Evolutionary conservation across 2,329 filamentous ascomycete species (phyloP).

Genomic region (Paramyrothecium sp.): DNA sequence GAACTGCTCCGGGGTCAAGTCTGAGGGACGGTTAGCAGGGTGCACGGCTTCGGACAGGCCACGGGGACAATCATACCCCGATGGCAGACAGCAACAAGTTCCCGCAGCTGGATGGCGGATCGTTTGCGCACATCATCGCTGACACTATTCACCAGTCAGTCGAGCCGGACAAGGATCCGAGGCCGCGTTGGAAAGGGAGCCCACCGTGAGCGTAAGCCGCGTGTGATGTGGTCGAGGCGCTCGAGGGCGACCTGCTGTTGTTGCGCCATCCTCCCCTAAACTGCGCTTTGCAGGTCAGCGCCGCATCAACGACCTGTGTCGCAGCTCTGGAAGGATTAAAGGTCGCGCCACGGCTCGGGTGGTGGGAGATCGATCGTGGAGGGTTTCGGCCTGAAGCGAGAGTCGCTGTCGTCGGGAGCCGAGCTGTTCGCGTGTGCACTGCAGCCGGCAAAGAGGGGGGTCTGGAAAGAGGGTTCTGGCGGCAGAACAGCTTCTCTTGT

Average conservation of each 20-base stretch:
- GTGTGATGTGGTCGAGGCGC: slow-evolving; percentile 52
- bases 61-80: slow-evolving; percentile 41
- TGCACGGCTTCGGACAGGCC: neutral
- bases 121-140: slow-evolving; percentile 52
- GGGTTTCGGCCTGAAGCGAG: neutral
- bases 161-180: too few relatives aligned
- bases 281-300: slow-evolving; percentile 20
- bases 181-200: slow-evolving; percentile 8
- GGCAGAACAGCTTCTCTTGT: neutral
- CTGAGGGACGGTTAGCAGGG: slow-evolving; percentile 38
- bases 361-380: neutral
- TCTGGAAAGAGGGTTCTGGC: neutral
- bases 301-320: slow-evolving; percentile 22
- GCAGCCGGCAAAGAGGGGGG: neutral
- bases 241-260: slow-evolving; percentile 54
- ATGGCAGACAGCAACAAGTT: slow-evolving; percentile 54
- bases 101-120: slow-evolving; percentile 52
- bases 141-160: slow-evolving; percentile 22
- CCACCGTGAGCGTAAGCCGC: slow-evolving; percentile 56
- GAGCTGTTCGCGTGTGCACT: neutral
- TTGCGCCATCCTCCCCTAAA: slow-evolving; percentile 34
- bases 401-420: neutral
- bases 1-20: slow-evolving; percentile 81
- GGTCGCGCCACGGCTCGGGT: neutral
- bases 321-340: neutral